A percentile compares a stretch with the other conserved stretches of the same genome.
Conservation (phyloP, 139 green algal species). For the Tetraselmis chui region DNA sequence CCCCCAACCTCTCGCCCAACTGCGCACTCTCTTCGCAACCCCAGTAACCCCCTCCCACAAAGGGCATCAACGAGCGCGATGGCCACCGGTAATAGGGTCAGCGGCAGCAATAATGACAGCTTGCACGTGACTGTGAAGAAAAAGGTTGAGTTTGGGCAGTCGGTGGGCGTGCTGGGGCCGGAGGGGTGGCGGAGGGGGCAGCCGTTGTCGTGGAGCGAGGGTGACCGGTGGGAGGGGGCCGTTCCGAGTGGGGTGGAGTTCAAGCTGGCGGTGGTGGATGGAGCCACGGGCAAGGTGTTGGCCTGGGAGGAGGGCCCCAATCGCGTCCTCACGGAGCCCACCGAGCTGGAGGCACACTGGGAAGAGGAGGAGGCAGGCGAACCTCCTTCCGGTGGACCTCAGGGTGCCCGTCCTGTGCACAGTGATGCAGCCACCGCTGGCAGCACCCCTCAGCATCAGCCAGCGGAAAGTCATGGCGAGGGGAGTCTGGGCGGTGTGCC, state of each 20-base stretch:
- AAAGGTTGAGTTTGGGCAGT: neutral
- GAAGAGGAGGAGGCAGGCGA: neutral
- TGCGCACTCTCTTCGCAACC: no score
- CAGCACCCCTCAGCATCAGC: no score
- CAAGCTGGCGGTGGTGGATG: neutral
- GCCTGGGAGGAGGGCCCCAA: neutral
- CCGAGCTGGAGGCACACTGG: neutral
- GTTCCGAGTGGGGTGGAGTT: neutral
- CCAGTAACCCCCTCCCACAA: no score
- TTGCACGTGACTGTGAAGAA: neutral
- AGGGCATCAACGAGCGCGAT: no score
- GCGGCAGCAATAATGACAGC: no score
- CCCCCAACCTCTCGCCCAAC: no score
- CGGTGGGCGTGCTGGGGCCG: conserved; percentile 1
- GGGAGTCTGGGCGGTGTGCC: neutral
- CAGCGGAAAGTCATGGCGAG: no score
- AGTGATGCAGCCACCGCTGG: no score
- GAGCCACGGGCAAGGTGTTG: neutral
- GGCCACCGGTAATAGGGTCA: no score
- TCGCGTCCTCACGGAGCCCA: neutral
- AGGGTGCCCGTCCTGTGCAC: no score
- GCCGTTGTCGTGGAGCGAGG: neutral
- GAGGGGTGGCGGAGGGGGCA: neutral
- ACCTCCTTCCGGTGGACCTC: no score
- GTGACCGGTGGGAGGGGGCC: neutral